Evolutionary conservation across 2,329 filamentous ascomycete species (phyloP), one percentile per base, ranked within the genome.

Genomic region (Penicillium sp.): DNA sequence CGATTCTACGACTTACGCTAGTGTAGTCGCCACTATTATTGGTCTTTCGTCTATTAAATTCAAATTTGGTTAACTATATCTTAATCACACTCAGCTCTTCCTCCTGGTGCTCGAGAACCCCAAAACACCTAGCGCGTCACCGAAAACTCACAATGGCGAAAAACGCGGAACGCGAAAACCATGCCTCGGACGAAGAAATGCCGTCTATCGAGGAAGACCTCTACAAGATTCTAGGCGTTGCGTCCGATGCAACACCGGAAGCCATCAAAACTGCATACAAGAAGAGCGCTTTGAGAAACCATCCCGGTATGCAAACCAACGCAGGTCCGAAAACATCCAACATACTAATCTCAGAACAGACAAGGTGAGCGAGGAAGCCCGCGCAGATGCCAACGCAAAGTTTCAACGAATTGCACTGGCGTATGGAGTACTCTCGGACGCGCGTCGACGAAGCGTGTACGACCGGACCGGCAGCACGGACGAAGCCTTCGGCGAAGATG

Each of bases 381-480:
- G 90, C 68, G 82, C 86, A 26, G 77, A 82, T 40, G 93, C 94
- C 2, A 88, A 96, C 65, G 80, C 82, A 58, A 88, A 84, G 51
- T 99, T 99, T 73, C 94, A 99, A 75, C 82, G 88, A 64, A 86
- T 99, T 64, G 93, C 93, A 25, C 93, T 97, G 68, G 93, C 94
- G 50, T 96, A 97, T 70, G 93, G 91, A 33, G 84, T 99, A 47
- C 88, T 99, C 35, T 96, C 90, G 31, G 90, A 97, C 65, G 81
- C 88, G 22, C 80, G 82, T 19, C 86, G 94, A 50, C 89, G 94
- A 63, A 86, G 86, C 65, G 89, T 90, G 56, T 99, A 96, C 78
- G 93, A 99, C 70, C 81, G 83, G 50, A 97, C 93, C 0, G 94
- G 94, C 52, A 94, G 88, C 53, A 97, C 92, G 0, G 85, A 89